These are phyloP conservation scores for Fusarium euwallaceae DNA, from an alignment of 2,329 filamentous ascomycete species.

Conservation along the genomic window DNA sequence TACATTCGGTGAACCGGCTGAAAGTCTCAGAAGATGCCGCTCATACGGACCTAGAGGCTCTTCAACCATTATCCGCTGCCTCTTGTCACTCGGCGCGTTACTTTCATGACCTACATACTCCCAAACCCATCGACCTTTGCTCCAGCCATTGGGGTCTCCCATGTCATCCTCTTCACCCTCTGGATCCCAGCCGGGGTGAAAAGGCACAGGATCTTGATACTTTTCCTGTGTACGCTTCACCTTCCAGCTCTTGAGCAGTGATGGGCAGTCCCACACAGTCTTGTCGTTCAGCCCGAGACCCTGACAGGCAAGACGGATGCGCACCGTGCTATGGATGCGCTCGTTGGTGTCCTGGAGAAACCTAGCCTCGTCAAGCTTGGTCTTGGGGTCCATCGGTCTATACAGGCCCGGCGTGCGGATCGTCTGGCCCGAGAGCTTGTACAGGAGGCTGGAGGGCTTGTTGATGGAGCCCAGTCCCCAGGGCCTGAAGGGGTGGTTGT, in stretches of 20 bases:
- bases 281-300: slow-evolving; percentile 65
- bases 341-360: slow-evolving; percentile 68
- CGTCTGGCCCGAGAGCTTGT: slow-evolving; percentile 59
- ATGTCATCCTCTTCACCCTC: slow-evolving; percentile 39
- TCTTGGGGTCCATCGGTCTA: slow-evolving; percentile 58
- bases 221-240: slow-evolving; percentile 52
- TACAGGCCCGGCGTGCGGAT: slow-evolving; percentile 63
- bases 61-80: slow-evolving; percentile 61
- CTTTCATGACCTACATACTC: slow-evolving; percentile 62
- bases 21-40: slow-evolving; percentile 60
- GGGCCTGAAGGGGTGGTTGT: slow-evolving; percentile 61
- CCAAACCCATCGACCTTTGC: slow-evolving; percentile 64
- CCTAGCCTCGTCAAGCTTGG: slow-evolving; percentile 50
- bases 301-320: slow-evolving; percentile 64
- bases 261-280: slow-evolving; percentile 60
- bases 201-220: slow-evolving; percentile 53
- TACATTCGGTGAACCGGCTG: slow-evolving; percentile 59
- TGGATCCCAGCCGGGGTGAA: slow-evolving; percentile 51
- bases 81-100: slow-evolving; percentile 56
- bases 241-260: slow-evolving; percentile 60
- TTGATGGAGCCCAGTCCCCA: slow-evolving; percentile 63
- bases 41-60: slow-evolving; percentile 68
- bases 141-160: slow-evolving; percentile 42
- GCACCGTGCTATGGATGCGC: slow-evolving; percentile 66
- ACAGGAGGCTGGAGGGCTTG: slow-evolving; percentile 56